These are phyloP conservation scores for Carex littledalei DNA, from an alignment of 176 grass and related monocot genomes.

Conservation along the genomic window DNA sequence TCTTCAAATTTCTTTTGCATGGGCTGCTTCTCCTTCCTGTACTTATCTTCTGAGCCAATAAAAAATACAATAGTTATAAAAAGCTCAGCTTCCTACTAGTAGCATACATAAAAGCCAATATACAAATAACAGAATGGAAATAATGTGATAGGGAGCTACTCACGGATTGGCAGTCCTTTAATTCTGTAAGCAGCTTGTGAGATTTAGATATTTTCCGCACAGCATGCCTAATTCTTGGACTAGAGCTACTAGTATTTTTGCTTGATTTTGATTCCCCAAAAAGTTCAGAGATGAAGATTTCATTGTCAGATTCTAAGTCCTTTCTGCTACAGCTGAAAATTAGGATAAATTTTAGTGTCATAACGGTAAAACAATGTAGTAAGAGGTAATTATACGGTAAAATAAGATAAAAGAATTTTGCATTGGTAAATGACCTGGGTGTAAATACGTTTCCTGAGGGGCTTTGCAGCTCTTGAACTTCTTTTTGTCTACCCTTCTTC, in stretches of 20 bases:
- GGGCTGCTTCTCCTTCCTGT: neutral
- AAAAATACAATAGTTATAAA: neutral
- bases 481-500: neutral
- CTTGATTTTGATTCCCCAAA: neutral
- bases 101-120: neutral
- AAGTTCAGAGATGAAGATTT: neutral
- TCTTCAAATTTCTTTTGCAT: neutral
- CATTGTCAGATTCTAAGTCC: neutral
- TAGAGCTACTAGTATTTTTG: neutral
- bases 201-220: neutral
- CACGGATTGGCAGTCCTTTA: neutral
- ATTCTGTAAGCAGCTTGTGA: neutral
- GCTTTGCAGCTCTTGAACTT: neutral
- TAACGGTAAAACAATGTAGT: neutral
- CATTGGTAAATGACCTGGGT: neutral
- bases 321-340: neutral
- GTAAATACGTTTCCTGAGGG: neutral
- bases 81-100: neutral
- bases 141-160: neutral
- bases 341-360: neutral
- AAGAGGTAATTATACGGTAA: neutral
- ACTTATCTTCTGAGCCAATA: neutral
- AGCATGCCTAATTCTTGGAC: neutral
- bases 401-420: neutral
- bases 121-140: neutral